phyloP scores from a whole-genome alignment of 108 stramenopile genomes.

The Schizochytrium sp. region DNA sequence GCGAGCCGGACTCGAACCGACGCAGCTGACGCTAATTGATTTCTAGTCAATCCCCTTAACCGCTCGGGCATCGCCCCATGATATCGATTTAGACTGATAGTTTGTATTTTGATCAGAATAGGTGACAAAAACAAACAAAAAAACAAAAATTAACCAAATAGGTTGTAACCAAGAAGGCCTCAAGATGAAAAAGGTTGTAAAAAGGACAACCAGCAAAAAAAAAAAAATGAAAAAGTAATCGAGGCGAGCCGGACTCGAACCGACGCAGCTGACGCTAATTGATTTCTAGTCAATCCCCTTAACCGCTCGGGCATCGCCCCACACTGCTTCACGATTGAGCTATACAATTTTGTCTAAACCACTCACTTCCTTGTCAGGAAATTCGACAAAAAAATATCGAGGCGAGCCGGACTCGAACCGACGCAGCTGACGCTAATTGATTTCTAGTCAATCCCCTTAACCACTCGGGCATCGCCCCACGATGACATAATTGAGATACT shows the following conservation, averaged over 20 bases:
- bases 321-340: slow-evolving; percentile 17
- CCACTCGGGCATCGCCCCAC: no score
- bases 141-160: background rate
- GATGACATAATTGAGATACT: no score
- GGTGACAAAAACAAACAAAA: background rate
- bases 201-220: background rate
- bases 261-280: background rate
- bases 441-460: no score
- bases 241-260: slow-evolving; percentile 4
- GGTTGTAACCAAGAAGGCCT: background rate
- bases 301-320: slow-evolving; percentile 40
- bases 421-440: no score
- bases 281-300: slow-evolving; percentile 46
- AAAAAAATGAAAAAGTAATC: background rate
- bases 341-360: no score
- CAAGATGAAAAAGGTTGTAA: background rate
- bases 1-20: slow-evolving; percentile 11
- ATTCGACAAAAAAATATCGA: background rate
- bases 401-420: no score
- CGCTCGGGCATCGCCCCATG: background rate
- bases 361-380: no score
- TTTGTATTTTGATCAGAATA: no score
- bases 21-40: background rate
- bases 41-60: slow-evolving; percentile 6
- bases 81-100: background rate